Conservation (phyloP, 192 early-diverging fungal species). For the Hyaloraphidium curvatum region DNA sequence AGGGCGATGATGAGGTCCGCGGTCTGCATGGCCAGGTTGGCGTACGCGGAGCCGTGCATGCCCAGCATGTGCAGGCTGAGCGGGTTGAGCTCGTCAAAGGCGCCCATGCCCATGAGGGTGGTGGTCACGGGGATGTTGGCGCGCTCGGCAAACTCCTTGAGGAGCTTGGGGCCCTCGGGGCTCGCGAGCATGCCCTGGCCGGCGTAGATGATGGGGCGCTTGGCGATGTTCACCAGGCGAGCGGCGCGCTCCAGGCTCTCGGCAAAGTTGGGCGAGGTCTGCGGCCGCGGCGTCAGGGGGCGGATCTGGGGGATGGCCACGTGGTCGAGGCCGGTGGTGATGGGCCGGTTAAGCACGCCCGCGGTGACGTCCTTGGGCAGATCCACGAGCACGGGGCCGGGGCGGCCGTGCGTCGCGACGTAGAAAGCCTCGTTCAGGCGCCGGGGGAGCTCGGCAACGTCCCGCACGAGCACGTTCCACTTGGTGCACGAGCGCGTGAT, state of each 20-base stretch:
- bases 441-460: constrained; percentile 83
- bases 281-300: constrained; percentile 13
- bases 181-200: constrained; percentile 75
- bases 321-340: constrained; percentile 28
- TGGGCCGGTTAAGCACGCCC: constrained; percentile 61
- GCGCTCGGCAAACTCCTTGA: constrained; percentile 64
- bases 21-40: constrained; percentile 93
- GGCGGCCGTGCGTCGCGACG: constrained; percentile 85
- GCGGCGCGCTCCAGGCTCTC: constrained; percentile 50
- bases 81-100: constrained; percentile 81
- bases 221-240: constrained; percentile 66
- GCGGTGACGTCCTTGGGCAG: constrained; percentile 97
- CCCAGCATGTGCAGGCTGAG: constrained; percentile 91
- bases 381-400: constrained; percentile 93
- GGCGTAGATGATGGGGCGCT: constrained; percentile 86
- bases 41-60: constrained; percentile 96
- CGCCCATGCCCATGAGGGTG: constrained; percentile 81
- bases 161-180: constrained; percentile 58
- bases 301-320: constrained; percentile 52
- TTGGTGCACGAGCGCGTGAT: constrained; percentile 94
- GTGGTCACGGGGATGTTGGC: constrained; percentile 95
- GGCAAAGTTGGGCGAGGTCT: constrained; percentile 16
- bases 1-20: constrained; percentile 88
- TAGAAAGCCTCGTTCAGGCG: constrained; percentile 97
- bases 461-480: constrained; percentile 98